Evolutionary conservation across 495 filamentous ascomycete genomes (phyloP).

Genomic region (Talaromyces thailandensis): DNA sequence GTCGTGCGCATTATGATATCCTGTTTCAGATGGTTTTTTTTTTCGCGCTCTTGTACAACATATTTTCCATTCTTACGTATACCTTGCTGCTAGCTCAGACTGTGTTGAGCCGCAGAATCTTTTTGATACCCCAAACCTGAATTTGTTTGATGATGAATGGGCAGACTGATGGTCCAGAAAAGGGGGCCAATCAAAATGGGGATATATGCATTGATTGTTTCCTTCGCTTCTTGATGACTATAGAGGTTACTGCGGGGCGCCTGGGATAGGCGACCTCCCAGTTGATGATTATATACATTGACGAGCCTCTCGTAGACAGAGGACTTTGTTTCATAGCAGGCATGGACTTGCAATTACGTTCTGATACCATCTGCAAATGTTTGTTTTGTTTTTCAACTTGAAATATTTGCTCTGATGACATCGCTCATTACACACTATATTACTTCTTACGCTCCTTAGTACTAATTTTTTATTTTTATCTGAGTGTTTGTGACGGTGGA

Average conservation of each 20-base stretch:
- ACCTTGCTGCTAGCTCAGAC: conserved; percentile 11
- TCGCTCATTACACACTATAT: background rate
- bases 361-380: conserved; percentile 7
- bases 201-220: conserved; percentile 18
- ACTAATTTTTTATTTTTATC: background rate
- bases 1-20: conserved; percentile 9
- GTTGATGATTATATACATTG: background rate
- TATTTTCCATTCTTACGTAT: conserved; percentile 16
- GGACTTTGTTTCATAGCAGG: background rate
- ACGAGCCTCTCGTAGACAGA: conserved; percentile 1
- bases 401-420: background rate
- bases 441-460: background rate
- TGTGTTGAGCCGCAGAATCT: conserved; percentile 11
- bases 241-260: conserved; percentile 1
- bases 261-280: background rate
- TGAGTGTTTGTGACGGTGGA: background rate
- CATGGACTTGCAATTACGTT: background rate
- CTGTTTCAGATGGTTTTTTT: conserved; percentile 7
- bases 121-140: conserved; percentile 22
- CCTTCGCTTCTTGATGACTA: conserved; percentile 8
- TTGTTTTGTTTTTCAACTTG: background rate
- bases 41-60: conserved; percentile 31
- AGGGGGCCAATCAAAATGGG: conserved; percentile 14
- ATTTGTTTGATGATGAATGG: conserved; percentile 15
- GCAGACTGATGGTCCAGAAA: conserved; percentile 15